Percentiles rank a stretch among this genome's conserved stretches.
Conservation (phyloP, 2,329 filamentous ascomycete genomes). For the Cryphonectria japonica region DNA sequence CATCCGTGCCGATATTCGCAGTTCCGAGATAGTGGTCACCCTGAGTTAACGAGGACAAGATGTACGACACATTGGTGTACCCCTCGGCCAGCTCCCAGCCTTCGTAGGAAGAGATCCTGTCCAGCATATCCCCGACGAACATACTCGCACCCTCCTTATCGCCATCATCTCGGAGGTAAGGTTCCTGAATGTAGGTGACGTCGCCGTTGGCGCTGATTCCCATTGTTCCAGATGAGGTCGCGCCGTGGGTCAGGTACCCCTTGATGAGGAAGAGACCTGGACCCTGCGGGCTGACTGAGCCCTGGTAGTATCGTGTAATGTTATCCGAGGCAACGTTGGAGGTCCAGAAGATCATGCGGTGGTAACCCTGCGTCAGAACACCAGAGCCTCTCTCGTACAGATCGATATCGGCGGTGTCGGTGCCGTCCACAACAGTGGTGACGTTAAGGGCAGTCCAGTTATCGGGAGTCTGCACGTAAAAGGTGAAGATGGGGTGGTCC, state of each 20-base stretch:
- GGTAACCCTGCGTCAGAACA: constrained; percentile 32
- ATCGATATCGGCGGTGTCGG: constrained; percentile 26
- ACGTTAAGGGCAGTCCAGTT: constrained; percentile 30
- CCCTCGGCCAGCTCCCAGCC: constrained; percentile 24
- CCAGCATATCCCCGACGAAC: constrained; percentile 10
- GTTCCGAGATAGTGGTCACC: constrained; percentile 44
- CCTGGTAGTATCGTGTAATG: constrained; percentile 34
- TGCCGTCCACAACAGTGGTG: constrained; percentile 25
- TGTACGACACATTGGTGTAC: constrained; percentile 16
- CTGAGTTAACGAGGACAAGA: constrained; percentile 9
- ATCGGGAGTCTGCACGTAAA: constrained; percentile 30
- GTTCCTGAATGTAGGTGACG: constrained; percentile 32
- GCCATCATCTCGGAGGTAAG: constrained; percentile 31
- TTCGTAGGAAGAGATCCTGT: constrained; percentile 21
- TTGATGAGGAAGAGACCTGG: constrained; percentile 31
- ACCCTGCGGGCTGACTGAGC: constrained; percentile 31
- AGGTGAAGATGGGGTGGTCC: constrained; percentile 29
- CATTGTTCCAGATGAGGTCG: constrained; percentile 33
- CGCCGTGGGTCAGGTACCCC: constrained; percentile 35
- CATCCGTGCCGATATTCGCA: constrained; percentile 58
- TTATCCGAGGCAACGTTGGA: constrained; percentile 33
- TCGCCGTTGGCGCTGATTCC: constrained; percentile 33
- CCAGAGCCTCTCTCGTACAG: constrained; percentile 34
- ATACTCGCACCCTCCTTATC: constrained; percentile 32
- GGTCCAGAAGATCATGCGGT: constrained; percentile 35